Evolutionary conservation across 176 grass and related monocot genomes (phyloP).

Genomic region (Dendrocalamus sinicus): DNA sequence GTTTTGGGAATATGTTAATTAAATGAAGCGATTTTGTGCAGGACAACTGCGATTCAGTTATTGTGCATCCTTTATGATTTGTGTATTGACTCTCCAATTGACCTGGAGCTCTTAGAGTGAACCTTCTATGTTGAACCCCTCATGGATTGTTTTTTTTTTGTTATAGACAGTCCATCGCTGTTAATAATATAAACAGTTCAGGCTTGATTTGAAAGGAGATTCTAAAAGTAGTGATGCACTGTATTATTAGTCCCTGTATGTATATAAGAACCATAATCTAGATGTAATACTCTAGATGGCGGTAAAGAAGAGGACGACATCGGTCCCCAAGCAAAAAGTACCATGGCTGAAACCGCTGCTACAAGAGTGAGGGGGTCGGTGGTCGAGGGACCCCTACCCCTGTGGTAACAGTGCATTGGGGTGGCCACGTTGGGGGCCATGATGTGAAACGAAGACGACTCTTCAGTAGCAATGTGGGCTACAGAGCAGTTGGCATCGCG

Average conservation of each 20-base stretch:
- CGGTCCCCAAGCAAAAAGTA: too few relatives aligned
- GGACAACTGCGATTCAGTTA: neutral
- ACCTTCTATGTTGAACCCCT: neutral
- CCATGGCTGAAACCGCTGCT: too few relatives aligned
- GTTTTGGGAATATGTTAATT: neutral
- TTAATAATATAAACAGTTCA: neutral
- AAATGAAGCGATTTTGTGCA: neutral
- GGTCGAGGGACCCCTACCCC: too few relatives aligned
- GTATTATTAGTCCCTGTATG: neutral
- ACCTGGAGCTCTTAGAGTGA: neutral
- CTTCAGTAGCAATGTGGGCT: too few relatives aligned
- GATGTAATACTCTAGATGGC: too few relatives aligned
- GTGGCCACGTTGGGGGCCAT: too few relatives aligned
- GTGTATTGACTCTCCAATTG: neutral
- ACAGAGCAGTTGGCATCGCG: too few relatives aligned
- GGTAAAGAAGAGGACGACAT: too few relatives aligned
- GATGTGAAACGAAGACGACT: too few relatives aligned
- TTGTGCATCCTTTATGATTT: neutral
- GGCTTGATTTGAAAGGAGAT: neutral
- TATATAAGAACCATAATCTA: neutral
- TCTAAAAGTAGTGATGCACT: neutral
- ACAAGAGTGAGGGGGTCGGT: too few relatives aligned
- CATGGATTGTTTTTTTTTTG: neutral
- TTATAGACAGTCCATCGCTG: neutral
- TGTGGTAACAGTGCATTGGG: too few relatives aligned